Base-by-base conservation (phyloP, 192 early-diverging fungal species). In the Gigaspora rosea region DNA sequence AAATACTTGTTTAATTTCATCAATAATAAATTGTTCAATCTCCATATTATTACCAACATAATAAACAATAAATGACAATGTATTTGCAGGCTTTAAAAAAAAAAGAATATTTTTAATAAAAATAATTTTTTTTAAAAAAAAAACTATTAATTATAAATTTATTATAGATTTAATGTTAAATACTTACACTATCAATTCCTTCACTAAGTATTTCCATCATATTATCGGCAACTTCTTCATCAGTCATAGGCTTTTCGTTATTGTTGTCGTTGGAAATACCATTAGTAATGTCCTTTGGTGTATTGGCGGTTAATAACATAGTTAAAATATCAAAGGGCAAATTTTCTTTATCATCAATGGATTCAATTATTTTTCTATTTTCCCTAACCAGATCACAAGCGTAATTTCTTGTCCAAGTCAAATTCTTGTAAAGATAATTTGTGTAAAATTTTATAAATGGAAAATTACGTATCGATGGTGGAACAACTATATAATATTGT, bases 181-280 rank as follows among this genome's bases (percentile, higher is more conserved):
- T 69, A 69, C 67, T 12, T 69, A 69, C 67, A 50, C 67, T 49
- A 49, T 69, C 67, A 50, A 69, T 10, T 50, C 67, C 67, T 69
- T 69, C 67, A 69, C 22, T 69, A 69, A 69, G 22, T 50, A 69
- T 69, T 20, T 69, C 67, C n/a, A 33, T 36, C 22, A 69, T 48
- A 22, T 48, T 69, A 48, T 69, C 67, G 22, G 36, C 67, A 32
- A 69, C 18, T 69, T 69, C 47, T 69, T 69, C 67, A 50, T 50
- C 13, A 50, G 67, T 27, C 67, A 69, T 49, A 32, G 67, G 12
- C 12, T 15, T 27, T 27, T 27, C 27, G 27, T 27, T 27, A 11
- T 68, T 49, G 66, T 48, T 48, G 0, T 68, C 67, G 12, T 67
- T 69, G 10, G 41, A 41, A 41, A 41, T 41, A 41, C 41, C 41